Evolutionary conservation across 176 grass and related monocot species (phyloP), one percentile per base, ranked within the genome.

Genomic region (Carex cristatella): DNA sequence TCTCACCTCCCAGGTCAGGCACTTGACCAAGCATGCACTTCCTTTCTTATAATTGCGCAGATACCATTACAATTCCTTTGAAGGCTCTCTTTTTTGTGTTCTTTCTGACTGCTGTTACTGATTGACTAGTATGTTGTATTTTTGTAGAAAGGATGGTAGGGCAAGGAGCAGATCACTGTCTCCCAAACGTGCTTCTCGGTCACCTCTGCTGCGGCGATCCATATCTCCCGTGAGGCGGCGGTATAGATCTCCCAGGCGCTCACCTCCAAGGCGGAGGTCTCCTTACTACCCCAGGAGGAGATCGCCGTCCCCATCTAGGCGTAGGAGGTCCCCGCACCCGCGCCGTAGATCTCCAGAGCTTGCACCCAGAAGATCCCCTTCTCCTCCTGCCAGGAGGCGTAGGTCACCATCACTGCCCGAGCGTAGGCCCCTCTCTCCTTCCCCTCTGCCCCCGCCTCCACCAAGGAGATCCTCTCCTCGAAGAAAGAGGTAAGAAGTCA

Each of bases 221-320:
- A 59, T 91, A 88, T 97, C 94, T 90, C 91, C 92, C 14, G 84
- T 85, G 78, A 93, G 86, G 75, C 79, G 58, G 74, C 85, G 83
- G 82, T 82, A 85, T 32, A 56, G 51, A 86, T 93, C 95, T 75
- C 89, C 95, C 53, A 86, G 82, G 88, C 85, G 37, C 10, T 81
- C 79, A 40, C 32, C 79, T 78, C 85, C 84, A 65, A 93, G 92
- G 81, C 84, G 83, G 69, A 88, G 84, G 69, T 89, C 86, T 84
- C 88, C 86, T 84, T 81, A 66, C 69, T 69, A 61, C 74, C 85
- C 48, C 69, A 80, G 85, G 90, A 87, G 91, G 86, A 80, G 85
- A 4, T 82, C 60, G 18, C 91, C 89, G 67, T 89, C 96, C 44
- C 91, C 88, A 75, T 90, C 94, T 84, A 87, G 86, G 18, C 81